phyloP scores from a whole-genome alignment of 805 yeast genomes.

The Schwanniomyces polymorphus region DNA sequence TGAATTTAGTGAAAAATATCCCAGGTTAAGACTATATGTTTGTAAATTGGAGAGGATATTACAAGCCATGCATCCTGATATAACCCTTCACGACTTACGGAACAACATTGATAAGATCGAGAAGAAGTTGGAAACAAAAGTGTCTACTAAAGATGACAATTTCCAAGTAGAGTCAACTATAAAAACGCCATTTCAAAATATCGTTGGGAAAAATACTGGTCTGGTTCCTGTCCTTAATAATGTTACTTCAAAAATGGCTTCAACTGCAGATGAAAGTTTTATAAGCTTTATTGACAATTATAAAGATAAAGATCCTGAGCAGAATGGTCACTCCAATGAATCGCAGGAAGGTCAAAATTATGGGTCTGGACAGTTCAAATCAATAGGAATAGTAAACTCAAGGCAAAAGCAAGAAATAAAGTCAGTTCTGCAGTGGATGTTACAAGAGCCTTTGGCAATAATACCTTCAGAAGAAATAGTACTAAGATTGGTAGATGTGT shows the following conservation, averaged over 20 bases:
- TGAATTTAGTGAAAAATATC: not conserved
- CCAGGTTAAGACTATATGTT: slow-evolving; percentile 2
- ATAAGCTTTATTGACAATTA: slow-evolving; percentile 11
- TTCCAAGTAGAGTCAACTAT: not conserved
- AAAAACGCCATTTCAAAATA: not conserved
- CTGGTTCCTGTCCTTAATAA: not conserved
- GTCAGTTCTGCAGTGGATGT: slow-evolving; percentile 3
- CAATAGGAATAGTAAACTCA: not conserved
- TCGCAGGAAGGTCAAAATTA: not conserved
- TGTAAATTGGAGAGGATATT: slow-evolving; percentile 14
- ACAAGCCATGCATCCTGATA: slow-evolving; percentile 8
- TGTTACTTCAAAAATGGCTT: slow-evolving; percentile 5
- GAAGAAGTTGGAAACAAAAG: slow-evolving; percentile 7
- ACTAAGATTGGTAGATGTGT: slow-evolving; percentile 8
- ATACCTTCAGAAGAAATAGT: slow-evolving; percentile 10
- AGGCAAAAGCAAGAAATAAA: slow-evolving; percentile 2
- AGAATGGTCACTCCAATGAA: not conserved
- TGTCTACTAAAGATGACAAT: not conserved
- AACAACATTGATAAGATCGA: slow-evolving; percentile 12
- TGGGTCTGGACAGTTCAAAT: not conserved
- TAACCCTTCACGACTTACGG: slow-evolving; percentile 7
- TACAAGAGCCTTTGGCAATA: slow-evolving; percentile 9
- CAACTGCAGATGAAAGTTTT: slow-evolving; percentile 16
- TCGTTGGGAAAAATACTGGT: not conserved
- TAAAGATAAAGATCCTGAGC: not conserved